A percentile compares a stretch with the other conserved stretches of the same genome.
These are phyloP conservation scores for Salvia sclarea DNA, from an alignment of 305 asterid genomes.

Conservation along the genomic window DNA sequence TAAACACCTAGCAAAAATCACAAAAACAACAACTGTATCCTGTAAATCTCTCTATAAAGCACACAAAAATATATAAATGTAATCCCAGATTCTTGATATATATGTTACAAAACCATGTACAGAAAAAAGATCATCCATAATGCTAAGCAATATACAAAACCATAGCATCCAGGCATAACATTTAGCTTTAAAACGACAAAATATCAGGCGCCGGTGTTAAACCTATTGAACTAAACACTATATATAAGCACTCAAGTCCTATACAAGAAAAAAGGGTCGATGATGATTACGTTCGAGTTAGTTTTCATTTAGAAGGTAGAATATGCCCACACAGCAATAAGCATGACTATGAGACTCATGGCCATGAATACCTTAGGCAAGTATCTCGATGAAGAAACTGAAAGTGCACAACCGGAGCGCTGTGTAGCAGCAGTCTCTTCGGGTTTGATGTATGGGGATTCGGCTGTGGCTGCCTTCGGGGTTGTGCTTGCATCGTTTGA, in stretches of 20 bases:
- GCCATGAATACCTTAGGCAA: constrained; percentile 51
- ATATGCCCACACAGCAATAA: constrained; percentile 48
- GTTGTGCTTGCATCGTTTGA: constrained; percentile 14
- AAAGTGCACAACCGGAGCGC: constrained; percentile 21
- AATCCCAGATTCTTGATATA: background rate
- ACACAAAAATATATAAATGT: background rate
- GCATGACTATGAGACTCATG: constrained; percentile 41
- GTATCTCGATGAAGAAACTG: constrained; percentile 34
- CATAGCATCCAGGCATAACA: constrained; percentile 25
- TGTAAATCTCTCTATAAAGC: constrained; percentile 30
- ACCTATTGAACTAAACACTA: constrained; percentile 33
- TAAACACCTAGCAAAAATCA: constrained; percentile 29
- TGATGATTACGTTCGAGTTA: constrained; percentile 16
- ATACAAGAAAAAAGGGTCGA: constrained; percentile 23
- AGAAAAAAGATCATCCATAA: constrained; percentile 20
- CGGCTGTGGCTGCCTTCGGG: constrained; percentile 1
- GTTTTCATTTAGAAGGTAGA: constrained; percentile 26
- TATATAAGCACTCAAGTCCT: constrained; percentile 25
- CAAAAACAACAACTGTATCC: constrained; percentile 5
- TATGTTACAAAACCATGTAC: constrained; percentile 23
- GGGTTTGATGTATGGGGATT: constrained; percentile 20
- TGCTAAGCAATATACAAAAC: constrained; percentile 21
- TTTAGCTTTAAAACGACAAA: constrained; percentile 6
- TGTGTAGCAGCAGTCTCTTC: constrained; percentile 23
- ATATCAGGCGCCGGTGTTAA: constrained; percentile 15